Percentiles rank a stretch among this genome's conserved stretches.
Conservation (phyloP, 768 basidiomycete species). For the Dioszegia crocea region DNA sequence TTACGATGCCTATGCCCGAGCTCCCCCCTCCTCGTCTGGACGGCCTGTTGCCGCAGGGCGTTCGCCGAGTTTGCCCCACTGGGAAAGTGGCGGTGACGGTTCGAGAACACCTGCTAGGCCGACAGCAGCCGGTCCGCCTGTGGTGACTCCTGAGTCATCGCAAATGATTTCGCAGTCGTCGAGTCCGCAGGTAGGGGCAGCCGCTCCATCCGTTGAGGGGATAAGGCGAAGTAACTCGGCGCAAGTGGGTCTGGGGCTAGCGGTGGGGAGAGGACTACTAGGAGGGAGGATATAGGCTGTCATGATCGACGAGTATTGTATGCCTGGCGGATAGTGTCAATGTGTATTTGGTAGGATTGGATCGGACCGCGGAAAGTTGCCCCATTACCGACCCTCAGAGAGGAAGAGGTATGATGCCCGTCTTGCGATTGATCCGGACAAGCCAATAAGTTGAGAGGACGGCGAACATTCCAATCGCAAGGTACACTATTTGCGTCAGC, state of each 20-base stretch:
- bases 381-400: too few species aligned
- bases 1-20: neutral
- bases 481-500: slow-evolving; percentile 1
- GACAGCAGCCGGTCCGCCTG: neutral
- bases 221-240: slow-evolving; percentile 2
- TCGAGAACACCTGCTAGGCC: neutral
- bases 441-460: slow-evolving; percentile 2
- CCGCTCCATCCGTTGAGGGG: neutral
- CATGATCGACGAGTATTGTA: too few species aligned
- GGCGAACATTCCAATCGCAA: slow-evolving; percentile 2
- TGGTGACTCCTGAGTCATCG: neutral
- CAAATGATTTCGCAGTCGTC: neutral
- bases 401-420: neutral
- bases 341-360: too few species aligned
- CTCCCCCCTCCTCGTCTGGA: neutral
- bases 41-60: neutral
- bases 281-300: neutral
- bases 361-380: too few species aligned
- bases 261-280: neutral
- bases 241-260: neutral
- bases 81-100: neutral
- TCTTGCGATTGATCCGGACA: neutral
- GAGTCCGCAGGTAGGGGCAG: neutral
- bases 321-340: neutral
- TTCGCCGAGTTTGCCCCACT: neutral